phyloP scores from a whole-genome alignment of 2,329 filamentous ascomycete species.

The Lasiodiplodia sp. region DNA sequence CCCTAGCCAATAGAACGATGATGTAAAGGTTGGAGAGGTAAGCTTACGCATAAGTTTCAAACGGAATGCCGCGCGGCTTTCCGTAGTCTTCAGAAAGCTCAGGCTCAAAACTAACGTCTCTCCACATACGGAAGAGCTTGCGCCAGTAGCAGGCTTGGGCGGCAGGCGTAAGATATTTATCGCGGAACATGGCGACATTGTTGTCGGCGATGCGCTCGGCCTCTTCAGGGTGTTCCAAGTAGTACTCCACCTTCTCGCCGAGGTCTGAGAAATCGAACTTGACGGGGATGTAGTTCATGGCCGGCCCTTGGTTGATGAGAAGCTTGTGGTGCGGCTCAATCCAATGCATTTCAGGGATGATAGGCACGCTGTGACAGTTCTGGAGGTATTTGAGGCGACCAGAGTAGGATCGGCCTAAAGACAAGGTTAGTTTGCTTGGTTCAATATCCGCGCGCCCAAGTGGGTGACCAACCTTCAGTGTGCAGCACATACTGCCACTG shows the following conservation, averaged over 20 bases:
- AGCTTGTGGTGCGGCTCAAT: constrained; percentile 58
- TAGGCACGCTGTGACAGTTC: constrained; percentile 52
- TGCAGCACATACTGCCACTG: constrained; percentile 35
- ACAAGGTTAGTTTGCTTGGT: background rate
- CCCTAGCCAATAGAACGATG: background rate
- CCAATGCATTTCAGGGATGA: constrained; percentile 59
- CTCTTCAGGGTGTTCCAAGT: constrained; percentile 52
- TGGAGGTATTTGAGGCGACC: constrained; percentile 46
- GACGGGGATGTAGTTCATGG: constrained; percentile 60
- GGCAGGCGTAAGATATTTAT: constrained; percentile 62
- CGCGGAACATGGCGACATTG: constrained; percentile 56
- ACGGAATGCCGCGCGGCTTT: constrained; percentile 27
- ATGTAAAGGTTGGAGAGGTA: background rate
- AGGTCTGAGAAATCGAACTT: constrained; percentile 53
- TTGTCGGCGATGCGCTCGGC: constrained; percentile 62
- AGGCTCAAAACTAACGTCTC: constrained; percentile 42
- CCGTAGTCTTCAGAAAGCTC: constrained; percentile 30
- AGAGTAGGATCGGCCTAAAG: constrained; percentile 39
- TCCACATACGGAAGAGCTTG: constrained; percentile 51
- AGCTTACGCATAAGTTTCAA: constrained; percentile 29
- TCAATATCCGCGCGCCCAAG: background rate
- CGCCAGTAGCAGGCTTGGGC: constrained; percentile 66
- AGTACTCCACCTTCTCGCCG: constrained; percentile 46
- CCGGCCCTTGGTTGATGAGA: constrained; percentile 52
- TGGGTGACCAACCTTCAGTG: constrained; percentile 33